Evolutionary conservation across 345 rosid species (phyloP).

Genomic region (Punica granatum): DNA sequence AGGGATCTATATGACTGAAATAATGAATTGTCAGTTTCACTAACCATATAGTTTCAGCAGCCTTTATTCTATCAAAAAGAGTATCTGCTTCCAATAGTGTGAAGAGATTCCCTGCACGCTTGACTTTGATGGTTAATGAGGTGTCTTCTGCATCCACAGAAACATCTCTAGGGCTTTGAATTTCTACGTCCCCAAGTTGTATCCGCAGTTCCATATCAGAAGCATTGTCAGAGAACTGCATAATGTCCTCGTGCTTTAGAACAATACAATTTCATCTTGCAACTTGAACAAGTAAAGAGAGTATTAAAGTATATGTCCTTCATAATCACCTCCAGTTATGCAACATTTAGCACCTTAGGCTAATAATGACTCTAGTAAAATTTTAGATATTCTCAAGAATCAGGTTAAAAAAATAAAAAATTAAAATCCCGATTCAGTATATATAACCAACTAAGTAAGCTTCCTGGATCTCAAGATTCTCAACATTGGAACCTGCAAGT

Average conservation of each 20-base stretch:
- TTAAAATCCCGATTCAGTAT: no score
- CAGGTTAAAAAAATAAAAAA: no score
- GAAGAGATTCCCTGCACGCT: conserved; percentile 30
- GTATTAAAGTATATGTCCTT: background rate
- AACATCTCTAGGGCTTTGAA: conserved; percentile 46
- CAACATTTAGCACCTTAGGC: background rate
- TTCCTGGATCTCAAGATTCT: no score
- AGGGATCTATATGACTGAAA: background rate
- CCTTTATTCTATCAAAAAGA: conserved; percentile 63
- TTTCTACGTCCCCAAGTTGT: conserved; percentile 33
- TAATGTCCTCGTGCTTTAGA: background rate
- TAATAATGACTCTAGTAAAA: no score
- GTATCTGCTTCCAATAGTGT: conserved; percentile 60
- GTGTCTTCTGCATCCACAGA: conserved; percentile 72
- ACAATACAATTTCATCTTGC: background rate
- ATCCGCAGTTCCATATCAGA: conserved; percentile 74
- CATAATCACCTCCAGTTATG: background rate
- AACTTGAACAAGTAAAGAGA: background rate
- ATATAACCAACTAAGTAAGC: no score
- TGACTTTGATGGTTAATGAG: conserved; percentile 43
- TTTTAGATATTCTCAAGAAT: no score
- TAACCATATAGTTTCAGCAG: conserved; percentile 82
- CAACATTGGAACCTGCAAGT: no score
- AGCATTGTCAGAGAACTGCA: conserved; percentile 75
- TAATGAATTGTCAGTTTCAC: conserved; percentile 11